phyloP scores from a whole-genome alignment of 352 stramenopile genomes.

The Globisporangium uncinulatum region DNA sequence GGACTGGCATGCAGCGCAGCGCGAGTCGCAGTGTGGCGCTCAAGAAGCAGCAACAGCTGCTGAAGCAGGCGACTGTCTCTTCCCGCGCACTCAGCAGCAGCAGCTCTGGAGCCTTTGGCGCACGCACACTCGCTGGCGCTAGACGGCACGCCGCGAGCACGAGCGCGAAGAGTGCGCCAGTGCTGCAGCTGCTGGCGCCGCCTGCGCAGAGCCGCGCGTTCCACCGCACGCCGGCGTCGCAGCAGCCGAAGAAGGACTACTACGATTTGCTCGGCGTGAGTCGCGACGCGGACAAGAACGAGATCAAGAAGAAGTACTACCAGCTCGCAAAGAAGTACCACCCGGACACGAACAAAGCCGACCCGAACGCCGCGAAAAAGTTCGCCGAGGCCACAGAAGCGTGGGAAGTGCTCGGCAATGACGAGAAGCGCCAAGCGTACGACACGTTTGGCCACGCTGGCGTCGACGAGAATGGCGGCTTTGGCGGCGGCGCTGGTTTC shows the following conservation, averaged over 20 bases:
- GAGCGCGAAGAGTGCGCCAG: no score
- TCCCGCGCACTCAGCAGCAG: not conserved
- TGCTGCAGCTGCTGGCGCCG: slow-evolving; percentile 6
- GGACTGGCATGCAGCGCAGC: slow-evolving; percentile 1
- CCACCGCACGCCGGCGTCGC: slow-evolving; percentile 55
- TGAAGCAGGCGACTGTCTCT: not conserved
- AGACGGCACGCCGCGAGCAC: not conserved
- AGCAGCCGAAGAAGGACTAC: slow-evolving; percentile 90
- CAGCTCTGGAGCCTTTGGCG: not conserved
- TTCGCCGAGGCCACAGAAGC: slow-evolving; percentile 92
- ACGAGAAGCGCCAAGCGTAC: slow-evolving; percentile 92
- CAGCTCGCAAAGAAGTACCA: slow-evolving; percentile 97
- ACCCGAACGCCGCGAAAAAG: slow-evolving; percentile 87
- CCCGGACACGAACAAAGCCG: slow-evolving; percentile 96
- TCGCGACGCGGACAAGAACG: slow-evolving; percentile 86
- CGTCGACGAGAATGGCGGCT: slow-evolving; percentile 88
- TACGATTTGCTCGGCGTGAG: slow-evolving; percentile 94
- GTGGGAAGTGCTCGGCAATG: slow-evolving; percentile 91
- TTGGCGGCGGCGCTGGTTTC: slow-evolving; percentile 54
- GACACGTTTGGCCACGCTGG: slow-evolving; percentile 94
- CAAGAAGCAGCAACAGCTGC: slow-evolving; percentile 3
- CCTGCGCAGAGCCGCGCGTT: slow-evolving; percentile 23
- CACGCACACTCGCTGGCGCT: not conserved
- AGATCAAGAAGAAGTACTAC: slow-evolving; percentile 98
- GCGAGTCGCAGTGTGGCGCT: not conserved